Conservation (phyloP, 208 protist species). For the Acanthamoeba triangularis region DNA sequence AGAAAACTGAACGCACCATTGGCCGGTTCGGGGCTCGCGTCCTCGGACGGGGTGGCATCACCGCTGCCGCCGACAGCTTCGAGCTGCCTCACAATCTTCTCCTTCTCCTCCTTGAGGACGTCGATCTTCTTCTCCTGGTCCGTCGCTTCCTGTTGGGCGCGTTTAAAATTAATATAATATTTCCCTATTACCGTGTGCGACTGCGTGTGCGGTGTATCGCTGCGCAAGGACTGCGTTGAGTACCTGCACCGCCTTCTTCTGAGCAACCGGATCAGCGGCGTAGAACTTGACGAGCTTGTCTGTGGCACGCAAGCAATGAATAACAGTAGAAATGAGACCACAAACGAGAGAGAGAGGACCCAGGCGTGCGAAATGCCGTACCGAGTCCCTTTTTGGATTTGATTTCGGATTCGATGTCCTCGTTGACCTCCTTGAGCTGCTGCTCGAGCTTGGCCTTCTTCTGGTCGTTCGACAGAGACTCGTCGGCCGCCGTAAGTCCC, state of each 20-base stretch:
- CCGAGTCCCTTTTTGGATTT: conserved; percentile 61
- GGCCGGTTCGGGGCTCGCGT: not conserved
- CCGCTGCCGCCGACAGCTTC: not conserved
- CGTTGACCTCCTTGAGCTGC: conserved; percentile 48
- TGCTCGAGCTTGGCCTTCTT: conserved; percentile 26
- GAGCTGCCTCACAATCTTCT: conserved; percentile 11
- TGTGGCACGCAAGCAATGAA: not conserved
- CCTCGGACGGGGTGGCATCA: not conserved
- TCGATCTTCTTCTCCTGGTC: conserved; percentile 59
- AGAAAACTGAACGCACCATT: conserved; percentile 37
- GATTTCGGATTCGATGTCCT: conserved; percentile 35
- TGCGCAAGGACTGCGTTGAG: not conserved
- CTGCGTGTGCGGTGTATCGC: too few species aligned
- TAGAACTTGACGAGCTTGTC: conserved; percentile 73
- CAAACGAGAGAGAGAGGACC: not conserved
- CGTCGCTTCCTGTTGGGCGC: not conserved
- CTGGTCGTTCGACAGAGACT: not conserved
- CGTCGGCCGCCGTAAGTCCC: conserved; percentile 4
- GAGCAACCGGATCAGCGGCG: not conserved
- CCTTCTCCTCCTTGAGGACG: conserved; percentile 24
- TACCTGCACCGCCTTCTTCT: conserved; percentile 52
- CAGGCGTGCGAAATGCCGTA: not conserved
- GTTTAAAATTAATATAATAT: too few species aligned
- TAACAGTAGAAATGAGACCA: not conserved
- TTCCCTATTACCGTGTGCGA: too few species aligned